Percentiles rank a stretch among this genome's conserved stretches.
Conservation (phyloP, 352 stramenopile species). For the Phytopythium cucurbitacearum region DNA sequence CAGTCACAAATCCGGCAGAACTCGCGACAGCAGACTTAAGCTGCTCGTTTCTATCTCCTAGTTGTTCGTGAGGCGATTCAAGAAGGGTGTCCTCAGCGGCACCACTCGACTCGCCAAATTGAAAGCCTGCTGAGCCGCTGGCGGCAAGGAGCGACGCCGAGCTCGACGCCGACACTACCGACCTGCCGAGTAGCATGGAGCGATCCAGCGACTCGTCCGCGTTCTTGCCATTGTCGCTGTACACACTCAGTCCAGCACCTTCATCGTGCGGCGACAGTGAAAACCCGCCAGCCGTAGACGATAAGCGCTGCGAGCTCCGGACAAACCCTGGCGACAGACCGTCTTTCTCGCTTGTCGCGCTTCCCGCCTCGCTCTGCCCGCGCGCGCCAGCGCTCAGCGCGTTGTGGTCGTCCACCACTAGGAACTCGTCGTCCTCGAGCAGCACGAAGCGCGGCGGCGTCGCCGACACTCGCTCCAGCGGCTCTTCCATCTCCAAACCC, state of each 20-base stretch:
- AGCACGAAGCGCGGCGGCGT: slow-evolving; percentile 56
- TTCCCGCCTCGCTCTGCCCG: background rate
- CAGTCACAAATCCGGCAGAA: too few relatives aligned
- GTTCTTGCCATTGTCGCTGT: background rate
- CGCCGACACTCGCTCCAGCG: slow-evolving; percentile 8
- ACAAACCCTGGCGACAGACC: background rate
- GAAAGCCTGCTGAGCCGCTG: background rate
- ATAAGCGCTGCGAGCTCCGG: too few relatives aligned
- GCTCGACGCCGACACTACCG: slow-evolving; percentile 20
- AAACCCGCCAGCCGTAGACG: too few relatives aligned
- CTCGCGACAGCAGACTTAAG: slow-evolving; percentile 3
- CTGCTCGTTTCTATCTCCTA: slow-evolving; percentile 4
- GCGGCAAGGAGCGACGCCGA: background rate
- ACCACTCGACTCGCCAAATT: background rate
- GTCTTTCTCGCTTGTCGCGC: background rate
- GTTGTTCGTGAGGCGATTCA: background rate
- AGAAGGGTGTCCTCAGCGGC: too few relatives aligned
- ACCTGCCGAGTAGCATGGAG: slow-evolving; percentile 49
- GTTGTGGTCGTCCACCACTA: slow-evolving; percentile 13
- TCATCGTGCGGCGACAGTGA: too few relatives aligned
- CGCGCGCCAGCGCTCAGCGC: background rate
- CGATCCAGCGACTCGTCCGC: slow-evolving; percentile 35
- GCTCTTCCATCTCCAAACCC: slow-evolving; percentile 16
- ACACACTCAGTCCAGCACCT: too few relatives aligned
- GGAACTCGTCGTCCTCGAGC: slow-evolving; percentile 47